phyloP scores from a whole-genome alignment of 2,329 filamentous ascomycete species.

The Bipolaris sorokiniana region DNA sequence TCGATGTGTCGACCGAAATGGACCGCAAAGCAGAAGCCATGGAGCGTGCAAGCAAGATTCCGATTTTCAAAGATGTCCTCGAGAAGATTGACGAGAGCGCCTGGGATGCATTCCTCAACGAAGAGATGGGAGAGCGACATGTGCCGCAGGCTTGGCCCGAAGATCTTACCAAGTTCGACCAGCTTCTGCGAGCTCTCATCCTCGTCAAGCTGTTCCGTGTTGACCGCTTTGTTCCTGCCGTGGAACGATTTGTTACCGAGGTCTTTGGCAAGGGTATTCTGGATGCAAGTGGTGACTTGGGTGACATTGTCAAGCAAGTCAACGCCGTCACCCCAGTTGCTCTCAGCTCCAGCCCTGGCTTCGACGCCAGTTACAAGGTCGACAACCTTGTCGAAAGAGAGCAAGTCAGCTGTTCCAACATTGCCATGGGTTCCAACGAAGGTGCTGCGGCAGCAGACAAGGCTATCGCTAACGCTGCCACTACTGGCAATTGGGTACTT shows the following conservation, averaged over 20 bases:
- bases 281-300: slow-evolving; percentile 83
- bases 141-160: slow-evolving; percentile 79
- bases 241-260: slow-evolving; percentile 84
- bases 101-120: slow-evolving; percentile 83
- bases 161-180: slow-evolving; percentile 69
- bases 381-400: slow-evolving; percentile 89
- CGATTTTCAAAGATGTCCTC: slow-evolving; percentile 74
- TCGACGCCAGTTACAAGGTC: slow-evolving; percentile 99
- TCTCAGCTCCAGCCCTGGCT: slow-evolving; percentile 91
- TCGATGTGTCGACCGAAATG: slow-evolving; percentile 75
- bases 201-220: slow-evolving; percentile 94
- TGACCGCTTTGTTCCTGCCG: slow-evolving; percentile 90
- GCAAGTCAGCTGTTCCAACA: slow-evolving; percentile 86
- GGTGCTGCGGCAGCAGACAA: slow-evolving; percentile 91
- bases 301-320: slow-evolving; percentile 83
- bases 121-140: slow-evolving; percentile 84
- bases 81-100: slow-evolving; percentile 65
- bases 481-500: slow-evolving; percentile 92
- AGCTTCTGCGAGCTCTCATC: slow-evolving; percentile 80
- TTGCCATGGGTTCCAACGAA: slow-evolving; percentile 99
- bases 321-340: slow-evolving; percentile 84
- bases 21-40: slow-evolving; percentile 72
- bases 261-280: slow-evolving; percentile 86
- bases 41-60: slow-evolving; percentile 69
- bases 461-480: slow-evolving; percentile 89